Percentiles rank a stretch among this genome's conserved stretches.
Conservation (phyloP, 2,329 filamentous ascomycete genomes). For the Phialophora verrucosa region DNA sequence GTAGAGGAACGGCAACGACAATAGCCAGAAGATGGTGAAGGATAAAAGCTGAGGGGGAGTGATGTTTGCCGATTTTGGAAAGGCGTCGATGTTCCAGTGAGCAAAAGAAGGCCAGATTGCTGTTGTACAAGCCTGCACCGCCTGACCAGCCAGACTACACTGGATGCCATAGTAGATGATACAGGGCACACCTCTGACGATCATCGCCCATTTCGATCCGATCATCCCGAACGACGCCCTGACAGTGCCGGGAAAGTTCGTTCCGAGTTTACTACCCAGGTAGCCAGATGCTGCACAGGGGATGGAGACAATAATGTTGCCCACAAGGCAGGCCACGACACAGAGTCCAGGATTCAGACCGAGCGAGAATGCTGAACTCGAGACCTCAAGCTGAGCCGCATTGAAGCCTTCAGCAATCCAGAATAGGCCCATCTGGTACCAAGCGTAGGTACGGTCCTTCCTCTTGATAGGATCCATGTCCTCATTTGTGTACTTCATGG, state of each 20-base stretch:
- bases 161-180: constrained; percentile 27
- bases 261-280: constrained; percentile 23
- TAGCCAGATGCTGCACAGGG: constrained; percentile 27
- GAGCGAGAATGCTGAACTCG: constrained; percentile 26
- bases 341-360: constrained; percentile 25
- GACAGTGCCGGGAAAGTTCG: constrained; percentile 22
- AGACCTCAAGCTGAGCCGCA: constrained; percentile 25
- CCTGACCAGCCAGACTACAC: constrained; percentile 23
- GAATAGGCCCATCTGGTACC: constrained; percentile 31
- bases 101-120: constrained; percentile 54
- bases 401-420: constrained; percentile 30
- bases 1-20: constrained; percentile 50
- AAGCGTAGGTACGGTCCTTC: constrained; percentile 28
- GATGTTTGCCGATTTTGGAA: constrained; percentile 59
- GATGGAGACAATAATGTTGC: constrained; percentile 26
- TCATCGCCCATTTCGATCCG: constrained; percentile 26
- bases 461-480: constrained; percentile 29
- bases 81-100: constrained; percentile 57
- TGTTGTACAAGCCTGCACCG: constrained; percentile 44
- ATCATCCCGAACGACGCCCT: constrained; percentile 24
- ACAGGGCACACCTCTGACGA: constrained; percentile 23
- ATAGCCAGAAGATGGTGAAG: constrained; percentile 62
- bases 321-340: constrained; percentile 25
- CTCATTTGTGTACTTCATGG: constrained; percentile 20
- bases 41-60: constrained; percentile 61